Evolutionary conservation across 2,329 filamentous ascomycete species (phyloP), one percentile per base, ranked within the genome.

Genomic region (Aspergillus eucalypticola): DNA sequence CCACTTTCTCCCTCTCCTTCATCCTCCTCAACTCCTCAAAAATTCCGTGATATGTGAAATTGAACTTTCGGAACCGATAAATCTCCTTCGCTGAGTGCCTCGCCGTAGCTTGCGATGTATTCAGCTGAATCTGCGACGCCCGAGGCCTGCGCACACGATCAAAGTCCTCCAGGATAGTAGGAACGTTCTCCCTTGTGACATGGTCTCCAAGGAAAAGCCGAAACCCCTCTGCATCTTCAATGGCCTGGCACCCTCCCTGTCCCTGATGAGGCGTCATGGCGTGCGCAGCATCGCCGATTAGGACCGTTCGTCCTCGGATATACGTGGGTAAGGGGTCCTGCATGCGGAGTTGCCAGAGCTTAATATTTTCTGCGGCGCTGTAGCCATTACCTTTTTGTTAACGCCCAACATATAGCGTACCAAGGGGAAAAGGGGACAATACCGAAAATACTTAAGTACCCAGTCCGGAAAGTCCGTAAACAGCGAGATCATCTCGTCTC

Each of bases 271-370:
- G 66, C 10, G 62, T 61, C 66, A 69, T 66, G 8, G 67, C 63
- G 55, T 69, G 67, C 6, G 67, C 67, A 25, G 67, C 67, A 38
- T 69, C 67, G 10, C 67, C 67, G 13, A 69, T 27, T 10, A 69
- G 56, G 15, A 67, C 60, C 5, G 57, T 60, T 32, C 64, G 58
- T 32, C 67, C 67, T 10, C 54, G 51, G 7, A 62, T 68, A 48
- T 66, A 67, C 1, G 53, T 62, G 5, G 62, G 62, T 11, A 64
- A 39, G 2, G 62, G 62, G 19, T 55, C 54, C 27, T 60, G 58
- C 29, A 56, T 49, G 15, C 58, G 60, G 21, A 64, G 35, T 39
- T 60, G 48, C 56, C 57, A 64, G 15, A 64, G 41, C 27, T 60
- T 60, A 13, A 62, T 56, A n/a, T 58, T 52, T 13, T 56, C 19